phyloP scores from a whole-genome alignment of 2,329 filamentous ascomycete species.

The Fusarium setosum region DNA sequence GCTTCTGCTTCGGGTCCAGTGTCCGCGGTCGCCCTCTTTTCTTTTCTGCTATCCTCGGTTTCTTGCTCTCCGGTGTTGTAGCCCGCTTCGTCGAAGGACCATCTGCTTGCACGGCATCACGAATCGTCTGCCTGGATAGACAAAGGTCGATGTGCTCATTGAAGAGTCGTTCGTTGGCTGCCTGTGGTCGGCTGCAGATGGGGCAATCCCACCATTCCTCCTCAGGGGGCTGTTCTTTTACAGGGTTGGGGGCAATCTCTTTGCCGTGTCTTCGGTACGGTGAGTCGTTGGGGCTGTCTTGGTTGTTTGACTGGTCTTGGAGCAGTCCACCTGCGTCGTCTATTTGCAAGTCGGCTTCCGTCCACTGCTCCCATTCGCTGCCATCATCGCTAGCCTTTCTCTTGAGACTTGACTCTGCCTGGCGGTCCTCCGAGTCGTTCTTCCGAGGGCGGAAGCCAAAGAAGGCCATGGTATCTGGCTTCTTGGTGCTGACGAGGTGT shows the following conservation, averaged over 20 bases:
- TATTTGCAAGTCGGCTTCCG: conserved; percentile 68
- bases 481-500: conserved; percentile 87
- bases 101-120: conserved; percentile 77
- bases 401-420: conserved; percentile 41
- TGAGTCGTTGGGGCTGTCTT: conserved; percentile 12
- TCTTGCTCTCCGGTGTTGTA: conserved; percentile 53
- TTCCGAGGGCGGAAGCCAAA: conserved; percentile 71
- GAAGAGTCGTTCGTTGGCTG: conserved; percentile 79
- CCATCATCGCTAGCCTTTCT: conserved; percentile 48
- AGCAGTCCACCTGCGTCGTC: conserved; percentile 27
- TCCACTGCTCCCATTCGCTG: conserved; percentile 73
- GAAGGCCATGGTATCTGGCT: conserved; percentile 79
- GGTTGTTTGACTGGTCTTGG: conserved; percentile 14
- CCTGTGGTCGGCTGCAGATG: conserved; percentile 82
- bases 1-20: conserved; percentile 61
- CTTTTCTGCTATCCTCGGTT: conserved; percentile 48
- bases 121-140: conserved; percentile 86
- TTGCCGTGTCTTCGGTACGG: conserved; percentile 56
- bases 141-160: conserved; percentile 95
- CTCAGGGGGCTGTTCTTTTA: conserved; percentile 46
- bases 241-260: conserved; percentile 62
- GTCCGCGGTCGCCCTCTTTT: conserved; percentile 51
- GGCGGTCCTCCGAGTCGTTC: conserved; percentile 28
- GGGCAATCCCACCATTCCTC: conserved; percentile 85
- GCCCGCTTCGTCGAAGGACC: conserved; percentile 41